Percentiles rank a stretch among this genome's conserved stretches.
Conservation (phyloP, 345 rosid species). For the Passiflora organensis region DNA sequence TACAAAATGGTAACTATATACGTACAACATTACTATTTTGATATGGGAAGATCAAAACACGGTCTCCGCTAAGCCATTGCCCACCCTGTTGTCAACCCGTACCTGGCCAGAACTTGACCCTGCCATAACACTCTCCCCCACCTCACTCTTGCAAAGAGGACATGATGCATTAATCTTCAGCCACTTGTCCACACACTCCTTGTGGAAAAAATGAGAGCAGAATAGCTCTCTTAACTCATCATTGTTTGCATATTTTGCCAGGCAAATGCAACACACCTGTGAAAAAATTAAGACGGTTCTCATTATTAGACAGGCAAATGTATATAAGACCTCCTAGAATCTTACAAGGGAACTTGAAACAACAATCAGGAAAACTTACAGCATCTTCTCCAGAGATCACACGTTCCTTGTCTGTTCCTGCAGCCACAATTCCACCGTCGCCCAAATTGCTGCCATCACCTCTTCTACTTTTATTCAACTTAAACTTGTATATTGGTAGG, state of each 20-base stretch:
- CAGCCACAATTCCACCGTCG: slow-evolving; percentile 81
- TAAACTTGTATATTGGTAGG: slow-evolving; percentile 87
- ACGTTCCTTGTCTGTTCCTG: slow-evolving; percentile 85
- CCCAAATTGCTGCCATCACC: slow-evolving; percentile 38
- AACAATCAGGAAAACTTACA: slow-evolving; percentile 35
- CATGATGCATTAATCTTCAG: slow-evolving; percentile 87
- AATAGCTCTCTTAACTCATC: slow-evolving; percentile 93
- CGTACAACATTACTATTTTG: slow-evolving; percentile 4
- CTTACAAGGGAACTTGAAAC: neutral
- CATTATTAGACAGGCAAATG: neutral
- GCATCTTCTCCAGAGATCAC: slow-evolving; percentile 88
- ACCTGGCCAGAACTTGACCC: slow-evolving; percentile 35
- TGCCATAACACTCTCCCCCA: slow-evolving; percentile 50
- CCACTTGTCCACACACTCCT: slow-evolving; percentile 97
- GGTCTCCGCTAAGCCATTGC: slow-evolving; percentile 29
- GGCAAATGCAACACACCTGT: slow-evolving; percentile 94
- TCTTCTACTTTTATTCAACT: slow-evolving; percentile 59
- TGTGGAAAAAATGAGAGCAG: slow-evolving; percentile 85
- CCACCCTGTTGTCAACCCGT: slow-evolving; percentile 33
- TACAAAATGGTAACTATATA: slow-evolving; percentile 7
- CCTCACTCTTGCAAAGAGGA: slow-evolving; percentile 92
- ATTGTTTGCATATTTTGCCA: slow-evolving; percentile 86
- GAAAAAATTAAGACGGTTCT: neutral
- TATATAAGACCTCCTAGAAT: neutral
- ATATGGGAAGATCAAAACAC: slow-evolving; percentile 19